These are phyloP conservation scores for Claviceps sp. DNA, from an alignment of 2,329 filamentous ascomycete genomes.

Conservation along the genomic window DNA sequence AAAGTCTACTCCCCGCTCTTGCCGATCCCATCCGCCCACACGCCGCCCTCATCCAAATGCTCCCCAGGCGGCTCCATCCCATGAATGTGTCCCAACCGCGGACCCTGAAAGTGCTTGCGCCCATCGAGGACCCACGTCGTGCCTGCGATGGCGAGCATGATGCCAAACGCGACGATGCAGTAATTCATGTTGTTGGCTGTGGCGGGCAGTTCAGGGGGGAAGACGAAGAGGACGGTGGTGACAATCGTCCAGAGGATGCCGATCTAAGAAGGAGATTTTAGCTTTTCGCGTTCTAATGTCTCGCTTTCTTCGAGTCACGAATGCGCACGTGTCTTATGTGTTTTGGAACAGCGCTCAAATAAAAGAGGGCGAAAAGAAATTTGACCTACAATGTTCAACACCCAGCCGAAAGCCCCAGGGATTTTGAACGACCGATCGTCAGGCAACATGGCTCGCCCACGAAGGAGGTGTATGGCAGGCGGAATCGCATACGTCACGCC, in stretches of 20 bases:
- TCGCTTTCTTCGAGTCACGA: too few relatives aligned
- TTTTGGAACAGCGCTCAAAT: too few relatives aligned
- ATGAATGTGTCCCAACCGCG: constrained; percentile 10
- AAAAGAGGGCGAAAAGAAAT: background rate
- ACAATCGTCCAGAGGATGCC: constrained; percentile 53
- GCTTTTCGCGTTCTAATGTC: too few relatives aligned
- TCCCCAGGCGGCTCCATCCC: constrained; percentile 2
- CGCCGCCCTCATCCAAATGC: too few relatives aligned
- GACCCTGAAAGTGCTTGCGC: constrained; percentile 31
- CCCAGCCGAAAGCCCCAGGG: constrained; percentile 22
- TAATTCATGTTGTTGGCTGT: constrained; percentile 56
- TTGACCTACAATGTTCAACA: constrained; percentile 15
- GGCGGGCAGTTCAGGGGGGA: constrained; percentile 54
- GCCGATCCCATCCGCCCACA: too few relatives aligned
- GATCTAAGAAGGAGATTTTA: constrained; percentile 7
- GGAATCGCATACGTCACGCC: constrained; percentile 66
- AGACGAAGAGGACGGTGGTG: constrained; percentile 63
- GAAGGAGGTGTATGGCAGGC: constrained; percentile 53
- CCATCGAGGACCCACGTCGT: constrained; percentile 34
- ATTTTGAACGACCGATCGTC: constrained; percentile 27
- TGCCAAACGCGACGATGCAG: constrained; percentile 32
- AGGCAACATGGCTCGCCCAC: constrained; percentile 53
- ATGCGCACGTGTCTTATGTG: too few relatives aligned
- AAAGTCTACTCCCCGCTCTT: too few relatives aligned
- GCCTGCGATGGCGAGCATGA: constrained; percentile 31